Evolutionary conservation across 306 rosid species (phyloP).

Genomic region (Hippophae tibetana): DNA sequence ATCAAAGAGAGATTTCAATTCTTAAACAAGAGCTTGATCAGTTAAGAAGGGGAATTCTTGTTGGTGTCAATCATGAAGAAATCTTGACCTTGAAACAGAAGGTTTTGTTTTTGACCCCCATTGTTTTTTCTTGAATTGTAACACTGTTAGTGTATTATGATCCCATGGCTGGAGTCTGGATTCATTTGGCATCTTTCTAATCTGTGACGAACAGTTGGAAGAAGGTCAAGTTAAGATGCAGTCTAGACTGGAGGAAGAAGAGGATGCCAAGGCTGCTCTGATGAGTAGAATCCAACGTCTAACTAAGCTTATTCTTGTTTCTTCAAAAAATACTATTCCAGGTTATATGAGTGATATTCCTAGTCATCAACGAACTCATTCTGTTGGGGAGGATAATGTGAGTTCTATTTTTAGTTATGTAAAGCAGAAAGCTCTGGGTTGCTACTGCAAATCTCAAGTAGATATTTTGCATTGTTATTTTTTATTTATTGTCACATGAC

Average conservation of each 20-base stretch:
- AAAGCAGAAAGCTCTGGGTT: background rate
- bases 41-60: constrained; percentile 67
- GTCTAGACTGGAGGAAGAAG: constrained; percentile 97
- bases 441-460: background rate
- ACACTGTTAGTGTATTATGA: constrained; percentile 5
- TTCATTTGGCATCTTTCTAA: constrained; percentile 11
- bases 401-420: constrained; percentile 26
- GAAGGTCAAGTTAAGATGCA: constrained; percentile 99
- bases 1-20: constrained; percentile 86
- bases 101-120: constrained; percentile 35
- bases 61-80: constrained; percentile 87
- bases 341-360: constrained; percentile 70
- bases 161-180: constrained; percentile 1
- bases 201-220: constrained; percentile 54
- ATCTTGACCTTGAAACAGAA: constrained; percentile 72
- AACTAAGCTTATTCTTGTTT: constrained; percentile 95
- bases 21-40: constrained; percentile 97
- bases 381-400: constrained; percentile 84
- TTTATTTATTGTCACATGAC: too few relatives aligned
- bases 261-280: constrained; percentile 98
- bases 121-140: background rate
- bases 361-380: constrained; percentile 61
- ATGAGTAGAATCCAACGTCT: constrained; percentile 99
- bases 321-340: constrained; percentile 86
- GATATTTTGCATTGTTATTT: background rate